Percentiles rank a stretch among this genome's conserved stretches.
Evolutionary conservation across 257 asterid species (phyloP).

Genomic region (Rehmannia glutinosa): DNA sequence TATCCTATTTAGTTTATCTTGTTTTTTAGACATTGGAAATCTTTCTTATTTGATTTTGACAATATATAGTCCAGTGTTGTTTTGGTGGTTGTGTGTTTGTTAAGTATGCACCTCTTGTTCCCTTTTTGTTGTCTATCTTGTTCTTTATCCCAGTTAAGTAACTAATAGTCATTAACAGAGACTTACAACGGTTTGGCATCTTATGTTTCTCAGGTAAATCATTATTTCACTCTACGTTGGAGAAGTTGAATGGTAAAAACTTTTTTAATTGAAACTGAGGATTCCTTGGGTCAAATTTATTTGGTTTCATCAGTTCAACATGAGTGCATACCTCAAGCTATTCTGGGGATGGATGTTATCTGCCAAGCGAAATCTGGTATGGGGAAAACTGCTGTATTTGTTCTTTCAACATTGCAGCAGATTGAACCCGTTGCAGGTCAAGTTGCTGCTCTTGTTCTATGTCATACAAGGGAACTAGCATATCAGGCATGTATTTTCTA

Average conservation of each 20-base stretch:
- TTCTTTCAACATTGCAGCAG: constrained; percentile 86
- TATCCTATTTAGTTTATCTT: too few relatives aligned
- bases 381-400: constrained; percentile 97
- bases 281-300: constrained; percentile 67
- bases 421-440: constrained; percentile 85
- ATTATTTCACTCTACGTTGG: constrained; percentile 20
- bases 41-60: too few relatives aligned
- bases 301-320: constrained; percentile 95
- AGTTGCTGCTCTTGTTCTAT: constrained; percentile 81
- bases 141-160: too few relatives aligned
- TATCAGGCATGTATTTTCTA: constrained; percentile 51
- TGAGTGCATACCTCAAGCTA: constrained; percentile 97
- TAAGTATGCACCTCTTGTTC: too few relatives aligned
- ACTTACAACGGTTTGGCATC: neutral
- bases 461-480: constrained; percentile 86
- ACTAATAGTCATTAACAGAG: too few relatives aligned
- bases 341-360: constrained; percentile 91
- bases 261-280: constrained; percentile 68
- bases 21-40: too few relatives aligned
- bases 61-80: too few relatives aligned
- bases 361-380: constrained; percentile 98
- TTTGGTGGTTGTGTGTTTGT: too few relatives aligned
- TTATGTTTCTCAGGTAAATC: constrained; percentile 65
- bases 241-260: constrained; percentile 41
- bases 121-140: too few relatives aligned